Evolutionary conservation across 129 eudicot genomes (phyloP), one percentile per base, ranked within the genome.

Genomic region (Centrapalus pauciflorus): DNA sequence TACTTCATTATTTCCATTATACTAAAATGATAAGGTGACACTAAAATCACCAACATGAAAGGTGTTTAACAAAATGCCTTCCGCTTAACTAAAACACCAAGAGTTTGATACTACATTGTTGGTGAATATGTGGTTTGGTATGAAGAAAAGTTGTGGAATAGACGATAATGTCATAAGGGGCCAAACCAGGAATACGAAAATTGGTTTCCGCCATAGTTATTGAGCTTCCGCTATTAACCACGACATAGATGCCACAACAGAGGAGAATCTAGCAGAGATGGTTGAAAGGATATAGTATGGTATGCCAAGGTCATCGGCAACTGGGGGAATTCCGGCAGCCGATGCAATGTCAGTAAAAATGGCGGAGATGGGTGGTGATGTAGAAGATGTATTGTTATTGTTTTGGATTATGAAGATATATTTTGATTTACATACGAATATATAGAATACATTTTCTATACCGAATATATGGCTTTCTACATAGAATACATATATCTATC

Each of bases 191-290:
- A 12, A 85, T 43, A 10, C 30, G 23, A 50, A 81, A 13, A 29
- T 3, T 9, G 27, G 41, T 25, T 35, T 64, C 58, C 7, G 51
- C 7, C 4, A 9, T 6, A n/a, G 33, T 4, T 19, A 26, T 23
- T 7, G 37, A 16, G 48, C 17, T 16, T 21, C 25, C 63, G 29
- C 19, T 23, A 32, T 17, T 48, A 54, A 49, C 23, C 17, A 24
- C 23, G 74, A 80, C n/a, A 66, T 43, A 29, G 55, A 13, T 1
- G 65, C 33, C 60, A 82, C 43, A 2, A 80, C 25, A 23, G 84
- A 67, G 62, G 80, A 43, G 59, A 86, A 86, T 67, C 82, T 80
- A 4, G 94, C 89, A 1, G 86, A 86, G 19, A 82, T 73, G 32
- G 80, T 75, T 43, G 55, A 7, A 1, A 80, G 32, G 52, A 71